phyloP scores from a whole-genome alignment of 306 rosid genomes.

The Begonia masoniana region DNA sequence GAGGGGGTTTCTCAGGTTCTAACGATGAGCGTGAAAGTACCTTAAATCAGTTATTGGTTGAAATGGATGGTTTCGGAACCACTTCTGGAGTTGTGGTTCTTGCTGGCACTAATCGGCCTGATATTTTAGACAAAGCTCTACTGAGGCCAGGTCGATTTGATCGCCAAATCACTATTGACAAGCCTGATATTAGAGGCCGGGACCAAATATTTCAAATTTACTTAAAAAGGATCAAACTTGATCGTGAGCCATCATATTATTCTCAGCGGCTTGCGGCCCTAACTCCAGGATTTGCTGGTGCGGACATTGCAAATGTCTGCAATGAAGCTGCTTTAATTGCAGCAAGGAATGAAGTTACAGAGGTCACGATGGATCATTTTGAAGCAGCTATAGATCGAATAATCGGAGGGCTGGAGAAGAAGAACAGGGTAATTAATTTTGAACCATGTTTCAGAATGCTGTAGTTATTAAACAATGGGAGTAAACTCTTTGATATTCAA shows the following conservation, averaged over 20 bases:
- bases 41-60: conserved; percentile 86
- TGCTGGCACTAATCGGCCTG: conserved; percentile 97
- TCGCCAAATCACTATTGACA: conserved; percentile 63
- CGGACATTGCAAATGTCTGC: conserved; percentile 96
- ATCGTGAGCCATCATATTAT: conserved; percentile 63
- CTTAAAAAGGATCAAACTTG: conserved; percentile 75
- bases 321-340: conserved; percentile 95
- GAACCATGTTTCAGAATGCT: no score
- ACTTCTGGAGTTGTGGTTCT: conserved; percentile 89
- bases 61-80: conserved; percentile 96
- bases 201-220: conserved; percentile 80
- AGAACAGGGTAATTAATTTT: conserved; percentile 47
- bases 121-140: conserved; percentile 85
- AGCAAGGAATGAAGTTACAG: conserved; percentile 51
- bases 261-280: conserved; percentile 90
- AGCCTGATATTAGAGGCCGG: conserved; percentile 85
- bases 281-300: conserved; percentile 97
- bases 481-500: no score
- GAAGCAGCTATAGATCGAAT: conserved; percentile 90
- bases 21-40: conserved; percentile 97
- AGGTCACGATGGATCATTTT: conserved; percentile 64
- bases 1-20: conserved; percentile 70
- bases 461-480: no score
- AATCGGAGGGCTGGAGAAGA: conserved; percentile 95
- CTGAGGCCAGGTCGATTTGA: conserved; percentile 93